These are phyloP conservation scores for Hansenula anomala DNA, from an alignment of 1,139 yeast genomes.

Conservation along the genomic window DNA sequence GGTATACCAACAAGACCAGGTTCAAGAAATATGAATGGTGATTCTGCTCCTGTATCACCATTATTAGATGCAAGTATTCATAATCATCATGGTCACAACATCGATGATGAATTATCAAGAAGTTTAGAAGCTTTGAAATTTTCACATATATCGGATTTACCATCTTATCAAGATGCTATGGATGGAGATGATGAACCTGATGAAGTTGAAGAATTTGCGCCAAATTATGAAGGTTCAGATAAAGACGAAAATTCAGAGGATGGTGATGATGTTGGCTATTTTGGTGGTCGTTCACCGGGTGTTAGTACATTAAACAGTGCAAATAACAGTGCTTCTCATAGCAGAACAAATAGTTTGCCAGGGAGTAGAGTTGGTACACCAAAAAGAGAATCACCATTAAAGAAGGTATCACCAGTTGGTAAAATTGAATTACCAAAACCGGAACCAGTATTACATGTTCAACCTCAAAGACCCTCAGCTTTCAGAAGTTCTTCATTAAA, in stretches of 20 bases:
- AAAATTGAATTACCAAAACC: background rate
- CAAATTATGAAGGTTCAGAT: slow-evolving; percentile 24
- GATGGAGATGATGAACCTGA: slow-evolving; percentile 27
- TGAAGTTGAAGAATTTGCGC: slow-evolving; percentile 29
- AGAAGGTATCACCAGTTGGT: slow-evolving; percentile 1
- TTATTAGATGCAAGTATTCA: background rate
- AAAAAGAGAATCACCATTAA: background rate
- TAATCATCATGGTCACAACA: background rate
- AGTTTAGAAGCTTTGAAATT: slow-evolving; percentile 22
- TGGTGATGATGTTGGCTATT: background rate
- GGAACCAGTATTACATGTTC: background rate
- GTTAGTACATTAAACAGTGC: background rate
- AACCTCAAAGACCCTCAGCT: background rate
- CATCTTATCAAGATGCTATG: slow-evolving; percentile 35
- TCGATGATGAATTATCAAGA: slow-evolving; percentile 4
- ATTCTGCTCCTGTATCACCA: slow-evolving; percentile 30
- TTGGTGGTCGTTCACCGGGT: background rate
- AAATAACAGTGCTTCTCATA: background rate
- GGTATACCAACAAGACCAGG: slow-evolving; percentile 19
- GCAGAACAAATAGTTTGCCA: too few relatives aligned
- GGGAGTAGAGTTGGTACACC: too few relatives aligned
- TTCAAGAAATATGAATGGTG: slow-evolving; percentile 1
- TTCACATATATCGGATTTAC: slow-evolving; percentile 28
- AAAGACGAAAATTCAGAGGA: background rate
- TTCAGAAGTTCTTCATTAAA: slow-evolving; percentile 1